Percentiles rank a stretch among this genome's conserved stretches.
Conservation (phyloP, 257 asterid species). For the Leonotis leonurus region DNA sequence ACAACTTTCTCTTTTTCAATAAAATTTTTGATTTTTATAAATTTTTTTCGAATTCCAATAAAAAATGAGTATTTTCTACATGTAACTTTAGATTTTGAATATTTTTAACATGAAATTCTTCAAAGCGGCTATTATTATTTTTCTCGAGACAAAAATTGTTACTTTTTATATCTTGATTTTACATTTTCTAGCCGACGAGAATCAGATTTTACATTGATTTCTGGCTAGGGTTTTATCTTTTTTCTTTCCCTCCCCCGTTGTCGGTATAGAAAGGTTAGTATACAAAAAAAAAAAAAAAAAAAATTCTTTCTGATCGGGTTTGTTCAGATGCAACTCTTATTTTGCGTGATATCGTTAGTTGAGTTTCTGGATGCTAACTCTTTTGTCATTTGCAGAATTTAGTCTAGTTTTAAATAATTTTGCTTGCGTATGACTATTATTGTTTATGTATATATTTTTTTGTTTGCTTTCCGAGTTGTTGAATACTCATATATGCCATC, state of each 20-base stretch:
- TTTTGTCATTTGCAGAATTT: constrained; percentile 1
- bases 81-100: too few relatives aligned
- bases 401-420: neutral
- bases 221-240: constrained; percentile 20
- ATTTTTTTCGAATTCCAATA: too few relatives aligned
- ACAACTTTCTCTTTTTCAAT: too few relatives aligned
- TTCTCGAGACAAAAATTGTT: too few relatives aligned
- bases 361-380: constrained; percentile 20
- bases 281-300: neutral
- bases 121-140: too few relatives aligned
- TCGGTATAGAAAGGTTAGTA: constrained; percentile 19
- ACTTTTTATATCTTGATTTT: too few relatives aligned
- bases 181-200: constrained; percentile 13
- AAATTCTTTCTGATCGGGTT: neutral
- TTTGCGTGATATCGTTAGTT: constrained; percentile 10
- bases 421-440: neutral
- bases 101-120: too few relatives aligned
- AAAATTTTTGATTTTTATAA: too few relatives aligned
- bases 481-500: neutral
- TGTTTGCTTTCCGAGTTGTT: neutral
- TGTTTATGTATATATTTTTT: neutral
- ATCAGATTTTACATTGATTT: constrained; percentile 12
- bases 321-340: neutral
- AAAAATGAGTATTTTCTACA: too few relatives aligned
- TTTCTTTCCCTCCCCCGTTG: neutral